Evolutionary conservation across 2,329 filamentous ascomycete species (phyloP).

Genomic region (Verticillium nubilum): DNA sequence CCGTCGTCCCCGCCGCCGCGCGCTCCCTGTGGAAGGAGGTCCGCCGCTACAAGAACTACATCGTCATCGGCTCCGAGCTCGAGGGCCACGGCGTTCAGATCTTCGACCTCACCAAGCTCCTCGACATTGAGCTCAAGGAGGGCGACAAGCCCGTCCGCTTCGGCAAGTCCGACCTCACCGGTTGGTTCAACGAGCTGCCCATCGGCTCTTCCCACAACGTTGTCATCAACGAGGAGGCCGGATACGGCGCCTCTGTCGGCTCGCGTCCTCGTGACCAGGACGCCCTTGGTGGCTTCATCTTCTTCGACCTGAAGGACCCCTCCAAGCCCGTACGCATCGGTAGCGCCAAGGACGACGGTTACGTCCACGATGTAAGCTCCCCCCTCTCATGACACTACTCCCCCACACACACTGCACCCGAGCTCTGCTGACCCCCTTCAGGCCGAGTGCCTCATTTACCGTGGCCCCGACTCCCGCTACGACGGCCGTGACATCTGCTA

Average conservation of each 20-base stretch:
- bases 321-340: slow-evolving; percentile 43
- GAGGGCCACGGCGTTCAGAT: slow-evolving; percentile 51
- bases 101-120: slow-evolving; percentile 53
- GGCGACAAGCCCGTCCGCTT: slow-evolving; percentile 27
- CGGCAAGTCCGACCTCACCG: slow-evolving; percentile 21
- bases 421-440: neutral
- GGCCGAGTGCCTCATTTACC: slow-evolving; percentile 46
- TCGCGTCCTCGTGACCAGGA: slow-evolving; percentile 25
- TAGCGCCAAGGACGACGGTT: slow-evolving; percentile 38
- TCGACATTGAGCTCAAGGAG: slow-evolving; percentile 32
- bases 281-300: slow-evolving; percentile 44
- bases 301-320: slow-evolving; percentile 47
- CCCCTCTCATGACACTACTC: slow-evolving; percentile 6
- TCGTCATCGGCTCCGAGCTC: slow-evolving; percentile 32
- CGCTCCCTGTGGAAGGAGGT: slow-evolving; percentile 26
- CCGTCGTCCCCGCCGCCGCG: slow-evolving; percentile 2
- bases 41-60: slow-evolving; percentile 24
- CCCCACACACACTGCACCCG: neutral
- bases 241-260: slow-evolving; percentile 36
- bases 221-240: slow-evolving; percentile 38
- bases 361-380: slow-evolving; percentile 36
- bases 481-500: slow-evolving; percentile 44
- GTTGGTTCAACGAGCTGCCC: slow-evolving; percentile 17
- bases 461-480: slow-evolving; percentile 40
- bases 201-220: slow-evolving; percentile 35